phyloP scores from a whole-genome alignment of 2,329 filamentous ascomycete species.

The Teratosphaeria epicoccoides region DNA sequence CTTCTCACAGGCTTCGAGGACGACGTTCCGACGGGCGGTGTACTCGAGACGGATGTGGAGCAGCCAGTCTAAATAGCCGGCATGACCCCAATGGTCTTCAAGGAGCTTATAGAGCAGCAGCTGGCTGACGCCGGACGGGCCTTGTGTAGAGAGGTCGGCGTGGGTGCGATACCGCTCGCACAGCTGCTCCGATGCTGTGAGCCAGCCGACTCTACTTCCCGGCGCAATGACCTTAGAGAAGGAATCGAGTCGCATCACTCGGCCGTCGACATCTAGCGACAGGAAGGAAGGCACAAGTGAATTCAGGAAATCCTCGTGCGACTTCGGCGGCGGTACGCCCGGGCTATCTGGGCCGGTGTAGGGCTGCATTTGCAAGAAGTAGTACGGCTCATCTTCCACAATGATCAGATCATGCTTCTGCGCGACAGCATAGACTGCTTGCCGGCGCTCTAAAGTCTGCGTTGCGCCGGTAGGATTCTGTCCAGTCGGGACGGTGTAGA shows the following conservation, averaged over 20 bases:
- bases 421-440: slow-evolving; percentile 64
- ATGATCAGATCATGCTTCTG: slow-evolving; percentile 80
- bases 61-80: slow-evolving; percentile 81
- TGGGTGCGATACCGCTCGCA: slow-evolving; percentile 73
- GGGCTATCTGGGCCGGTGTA: slow-evolving; percentile 49
- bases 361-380: slow-evolving; percentile 80
- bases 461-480: slow-evolving; percentile 89
- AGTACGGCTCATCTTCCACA: slow-evolving; percentile 89
- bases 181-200: slow-evolving; percentile 77
- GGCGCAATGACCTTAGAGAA: slow-evolving; percentile 91
- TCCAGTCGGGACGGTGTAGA: slow-evolving; percentile 68
- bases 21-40: slow-evolving; percentile 62
- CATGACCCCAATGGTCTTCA: slow-evolving; percentile 89
- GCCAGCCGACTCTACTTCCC: slow-evolving; percentile 82
- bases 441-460: slow-evolving; percentile 55
- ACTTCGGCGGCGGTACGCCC: slow-evolving; percentile 46
- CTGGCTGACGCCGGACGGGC: slow-evolving; percentile 78
- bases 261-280: slow-evolving; percentile 69
- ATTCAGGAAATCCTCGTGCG: slow-evolving; percentile 62
- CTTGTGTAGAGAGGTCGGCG: slow-evolving; percentile 74
- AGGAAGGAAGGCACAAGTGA: slow-evolving; percentile 70
- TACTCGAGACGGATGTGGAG: slow-evolving; percentile 74
- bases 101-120: slow-evolving; percentile 77
- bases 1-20: slow-evolving; percentile 70
- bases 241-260: slow-evolving; percentile 81